Percentiles rank a stretch among this genome's conserved stretches.
These are phyloP conservation scores for Botrytis fragariae DNA, from an alignment of 2,329 filamentous ascomycete genomes.

Conservation along the genomic window DNA sequence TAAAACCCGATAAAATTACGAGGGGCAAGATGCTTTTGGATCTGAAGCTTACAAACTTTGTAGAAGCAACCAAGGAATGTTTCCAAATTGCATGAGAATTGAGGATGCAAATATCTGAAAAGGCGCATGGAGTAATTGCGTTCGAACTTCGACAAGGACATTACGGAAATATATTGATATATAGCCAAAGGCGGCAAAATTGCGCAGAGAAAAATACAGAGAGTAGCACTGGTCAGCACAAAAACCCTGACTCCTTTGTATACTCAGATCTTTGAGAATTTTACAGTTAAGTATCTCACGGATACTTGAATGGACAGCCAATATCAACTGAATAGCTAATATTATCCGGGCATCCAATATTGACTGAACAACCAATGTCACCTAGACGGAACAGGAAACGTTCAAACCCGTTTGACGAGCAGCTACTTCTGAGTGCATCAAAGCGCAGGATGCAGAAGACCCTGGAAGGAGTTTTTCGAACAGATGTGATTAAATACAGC, in stretches of 20 bases:
- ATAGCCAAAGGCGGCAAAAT: neutral
- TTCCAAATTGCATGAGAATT: neutral
- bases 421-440: neutral
- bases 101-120: neutral
- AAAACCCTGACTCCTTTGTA: neutral
- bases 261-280: neutral
- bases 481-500: neutral
- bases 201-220: neutral
- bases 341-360: neutral
- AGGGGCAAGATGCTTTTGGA: neutral
- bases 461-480: neutral
- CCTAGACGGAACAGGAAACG: neutral
- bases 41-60: neutral
- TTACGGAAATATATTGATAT: neutral
- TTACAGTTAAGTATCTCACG: neutral
- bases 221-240: neutral
- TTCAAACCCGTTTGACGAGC: neutral
- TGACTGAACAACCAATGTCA: neutral
- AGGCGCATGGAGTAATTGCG: neutral
- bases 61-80: neutral
- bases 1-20: neutral
- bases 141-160: neutral
- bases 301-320: neutral
- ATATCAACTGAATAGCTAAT: neutral
- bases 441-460: neutral